phyloP scores from a whole-genome alignment of 2,329 filamentous ascomycete genomes.

The Aspergillus sp. region DNA sequence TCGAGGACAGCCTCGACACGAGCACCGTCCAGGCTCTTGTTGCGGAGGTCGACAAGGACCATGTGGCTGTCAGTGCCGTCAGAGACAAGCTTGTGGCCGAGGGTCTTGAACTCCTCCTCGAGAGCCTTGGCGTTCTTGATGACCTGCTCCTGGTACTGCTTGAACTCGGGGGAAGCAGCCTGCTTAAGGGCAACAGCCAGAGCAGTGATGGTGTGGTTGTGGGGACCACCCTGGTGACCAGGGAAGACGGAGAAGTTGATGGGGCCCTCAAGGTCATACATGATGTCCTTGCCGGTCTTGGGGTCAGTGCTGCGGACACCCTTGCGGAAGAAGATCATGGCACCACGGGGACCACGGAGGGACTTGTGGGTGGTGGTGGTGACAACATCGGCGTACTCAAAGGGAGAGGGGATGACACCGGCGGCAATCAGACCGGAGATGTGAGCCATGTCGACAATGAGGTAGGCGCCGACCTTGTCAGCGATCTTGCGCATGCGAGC shows the following conservation, averaged over 20 bases:
- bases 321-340: constrained; percentile 98
- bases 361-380: constrained; percentile 99
- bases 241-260: constrained; percentile 98
- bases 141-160: constrained; percentile 86
- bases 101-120: constrained; percentile 68
- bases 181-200: constrained; percentile 93
- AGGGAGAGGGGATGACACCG: constrained; percentile 87
- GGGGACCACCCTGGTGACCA: constrained; percentile 94
- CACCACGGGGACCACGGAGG: constrained; percentile 88
- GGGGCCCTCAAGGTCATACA: constrained; percentile 87
- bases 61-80: constrained; percentile 98
- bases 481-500: constrained; percentile 85
- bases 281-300: constrained; percentile 81
- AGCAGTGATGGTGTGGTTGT: constrained; percentile 98
- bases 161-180: constrained; percentile 85
- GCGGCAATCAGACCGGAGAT: constrained; percentile 93
- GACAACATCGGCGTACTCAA: constrained; percentile 87
- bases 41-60: constrained; percentile 87
- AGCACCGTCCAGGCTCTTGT: constrained; percentile 82
- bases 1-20: constrained; percentile 95
- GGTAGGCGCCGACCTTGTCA: constrained; percentile 88
- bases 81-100: constrained; percentile 83
- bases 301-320: constrained; percentile 80
- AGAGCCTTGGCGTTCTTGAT: constrained; percentile 89
- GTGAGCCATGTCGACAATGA: constrained; percentile 95